Evolutionary conservation across 2,329 filamentous ascomycete genomes (phyloP), one percentile per base, ranked within the genome.

Genomic region (Alternaria novae-zelandiae): DNA sequence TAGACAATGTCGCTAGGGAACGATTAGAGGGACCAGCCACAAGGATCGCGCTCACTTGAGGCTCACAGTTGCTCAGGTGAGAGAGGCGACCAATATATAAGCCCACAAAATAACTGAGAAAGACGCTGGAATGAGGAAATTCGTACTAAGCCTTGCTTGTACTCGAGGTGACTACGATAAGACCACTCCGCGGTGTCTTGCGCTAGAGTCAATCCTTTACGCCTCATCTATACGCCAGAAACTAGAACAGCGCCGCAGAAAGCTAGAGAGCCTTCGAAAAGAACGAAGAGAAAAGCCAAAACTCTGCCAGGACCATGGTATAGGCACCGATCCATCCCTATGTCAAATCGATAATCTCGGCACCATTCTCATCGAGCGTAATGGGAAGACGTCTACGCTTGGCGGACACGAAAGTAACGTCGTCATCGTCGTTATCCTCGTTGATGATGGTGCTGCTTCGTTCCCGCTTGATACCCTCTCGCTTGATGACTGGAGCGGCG

Each of bases 291-390:
- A 30, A 30, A 30, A 13, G n/a, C 28, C 11, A 46, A 5, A 41
- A n/a, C 6, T 17, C n/a, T 17, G n/a, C 36, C 15, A 41, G 2
- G n/a, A 41, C 4, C 36, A 41, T 10, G 9, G 15, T 3, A 41
- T 11, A 41, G 15, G n/a, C 9, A 41, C 15, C 15, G 15, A 41
- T 6, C n/a, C 5, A 5, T 11, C 36, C 4, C 68, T 54, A 73
- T 8, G 69, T 73, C 36, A 74, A 57, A 44, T 74, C 71, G 9
- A 74, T 56, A 2, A 57, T 59, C 57, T 71, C 70, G 0, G 58
- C n/a, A 1, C 68, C 69, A n/a, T 63, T n/a, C 54, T 70, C 55
- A 9, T 71, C 54, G 2, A 68, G 11, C 1, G 50, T 62, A 13
- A 59, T 26, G 0, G 47, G 55, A 1, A 51, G 43, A 7, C 57